These are phyloP conservation scores for Carex sylvatica DNA, from an alignment of 202 grass and related monocot species.

Conservation along the genomic window DNA sequence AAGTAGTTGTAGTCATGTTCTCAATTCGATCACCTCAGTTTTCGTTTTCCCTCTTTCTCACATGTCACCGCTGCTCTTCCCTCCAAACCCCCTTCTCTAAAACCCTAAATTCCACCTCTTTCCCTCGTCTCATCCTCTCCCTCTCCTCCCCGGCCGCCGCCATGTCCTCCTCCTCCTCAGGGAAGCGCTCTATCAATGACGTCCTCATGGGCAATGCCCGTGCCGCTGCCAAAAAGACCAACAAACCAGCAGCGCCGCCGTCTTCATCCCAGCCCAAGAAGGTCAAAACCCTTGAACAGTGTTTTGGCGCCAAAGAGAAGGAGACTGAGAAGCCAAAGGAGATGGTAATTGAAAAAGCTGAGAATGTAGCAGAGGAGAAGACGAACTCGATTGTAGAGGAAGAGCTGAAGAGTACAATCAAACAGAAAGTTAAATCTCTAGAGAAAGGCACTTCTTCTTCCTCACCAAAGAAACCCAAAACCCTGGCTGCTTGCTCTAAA, in stretches of 20 bases:
- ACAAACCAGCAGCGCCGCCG: slow-evolving; percentile 43
- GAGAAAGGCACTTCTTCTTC: slow-evolving; percentile 11
- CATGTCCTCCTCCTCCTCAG: slow-evolving; percentile 49
- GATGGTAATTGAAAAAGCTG: slow-evolving; percentile 12
- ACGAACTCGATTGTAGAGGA: slow-evolving; percentile 30
- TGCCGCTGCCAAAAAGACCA: slow-evolving; percentile 49
- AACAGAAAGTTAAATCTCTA: slow-evolving; percentile 26
- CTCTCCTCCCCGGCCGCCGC: not conserved
- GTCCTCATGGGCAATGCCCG: slow-evolving; percentile 89
- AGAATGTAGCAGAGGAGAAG: slow-evolving; percentile 34
- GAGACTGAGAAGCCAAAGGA: slow-evolving; percentile 22
- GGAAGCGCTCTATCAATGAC: slow-evolving; percentile 71
- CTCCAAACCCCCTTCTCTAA: slow-evolving; percentile 24
- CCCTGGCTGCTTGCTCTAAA: slow-evolving; percentile 51
- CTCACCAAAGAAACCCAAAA: slow-evolving; percentile 55
- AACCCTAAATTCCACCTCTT: slow-evolving; percentile 22
- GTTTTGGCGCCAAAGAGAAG: slow-evolving; percentile 13
- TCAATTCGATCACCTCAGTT: not conserved
- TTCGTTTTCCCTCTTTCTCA: slow-evolving; percentile 17
- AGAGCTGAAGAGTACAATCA: slow-evolving; percentile 5
- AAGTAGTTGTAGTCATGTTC: not conserved
- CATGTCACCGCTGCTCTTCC: slow-evolving; percentile 20
- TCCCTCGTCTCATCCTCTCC: not conserved
- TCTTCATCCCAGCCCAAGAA: slow-evolving; percentile 51
- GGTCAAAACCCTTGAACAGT: slow-evolving; percentile 30